Evolutionary conservation across 192 early-diverging fungal species (phyloP).

Genomic region (Linnemannia schmuckeri): DNA sequence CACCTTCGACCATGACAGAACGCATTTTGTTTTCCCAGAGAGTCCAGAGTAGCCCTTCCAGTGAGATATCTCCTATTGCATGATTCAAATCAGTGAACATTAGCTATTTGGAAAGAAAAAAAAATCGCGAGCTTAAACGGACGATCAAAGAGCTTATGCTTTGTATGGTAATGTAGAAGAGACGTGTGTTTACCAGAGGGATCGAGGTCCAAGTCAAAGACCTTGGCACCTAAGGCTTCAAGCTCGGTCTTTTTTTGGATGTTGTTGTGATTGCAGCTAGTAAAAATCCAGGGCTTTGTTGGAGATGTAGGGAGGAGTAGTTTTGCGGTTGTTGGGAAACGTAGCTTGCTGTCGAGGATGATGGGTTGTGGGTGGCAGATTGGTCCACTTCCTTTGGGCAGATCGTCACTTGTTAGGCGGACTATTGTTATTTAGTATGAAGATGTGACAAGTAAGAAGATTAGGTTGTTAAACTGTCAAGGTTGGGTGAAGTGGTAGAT

Average conservation of each 20-base stretch:
- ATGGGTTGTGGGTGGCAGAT: slow-evolving; percentile 79
- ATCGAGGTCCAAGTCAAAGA: slow-evolving; percentile 61
- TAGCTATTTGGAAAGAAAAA: neutral
- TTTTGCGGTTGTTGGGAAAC: slow-evolving; percentile 70
- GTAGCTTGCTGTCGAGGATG: slow-evolving; percentile 80
- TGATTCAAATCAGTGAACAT: neutral
- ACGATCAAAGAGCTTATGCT: too few relatives aligned
- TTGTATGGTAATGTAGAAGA: too few relatives aligned
- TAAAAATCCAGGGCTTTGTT: slow-evolving; percentile 72
- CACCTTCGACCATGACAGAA: slow-evolving; percentile 92
- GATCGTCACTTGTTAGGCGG: slow-evolving; percentile 26
- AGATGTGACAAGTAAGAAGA: neutral
- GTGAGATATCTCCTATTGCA: slow-evolving; percentile 34
- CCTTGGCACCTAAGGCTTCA: slow-evolving; percentile 70
- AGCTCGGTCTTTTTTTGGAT: slow-evolving; percentile 48
- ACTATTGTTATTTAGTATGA: slow-evolving; percentile 14
- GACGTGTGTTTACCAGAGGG: slow-evolving; percentile 19
- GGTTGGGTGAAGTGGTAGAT: neutral
- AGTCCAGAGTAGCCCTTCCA: slow-evolving; percentile 27
- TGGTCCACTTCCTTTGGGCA: slow-evolving; percentile 2
- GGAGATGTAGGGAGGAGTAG: slow-evolving; percentile 61
- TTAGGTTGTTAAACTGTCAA: neutral
- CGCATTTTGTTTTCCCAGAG: slow-evolving; percentile 51
- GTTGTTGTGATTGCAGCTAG: slow-evolving; percentile 37
- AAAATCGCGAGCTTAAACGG: too few relatives aligned